phyloP scores from a whole-genome alignment of 1,284 basidiomycete genomes.

The Austroboletus niveus region DNA sequence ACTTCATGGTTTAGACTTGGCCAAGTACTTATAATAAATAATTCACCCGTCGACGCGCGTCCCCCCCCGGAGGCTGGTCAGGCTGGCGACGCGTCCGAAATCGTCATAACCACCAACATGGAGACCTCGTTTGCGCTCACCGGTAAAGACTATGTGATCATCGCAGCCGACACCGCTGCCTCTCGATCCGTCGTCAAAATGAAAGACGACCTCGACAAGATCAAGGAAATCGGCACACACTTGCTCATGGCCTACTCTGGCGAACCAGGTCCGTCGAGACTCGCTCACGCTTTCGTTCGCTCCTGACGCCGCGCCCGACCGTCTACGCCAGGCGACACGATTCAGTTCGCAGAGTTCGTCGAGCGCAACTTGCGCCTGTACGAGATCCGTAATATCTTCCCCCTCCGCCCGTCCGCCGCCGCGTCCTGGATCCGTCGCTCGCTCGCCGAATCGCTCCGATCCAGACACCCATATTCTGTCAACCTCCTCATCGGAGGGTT shows the following conservation, averaged over 20 bases:
- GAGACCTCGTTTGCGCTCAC: slow-evolving; percentile 75
- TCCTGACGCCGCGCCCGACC: background rate
- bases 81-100: slow-evolving; percentile 19
- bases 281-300: background rate
- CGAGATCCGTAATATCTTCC: slow-evolving; percentile 91
- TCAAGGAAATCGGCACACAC: slow-evolving; percentile 88
- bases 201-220: slow-evolving; percentile 98
- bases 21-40: slow-evolving; percentile 3
- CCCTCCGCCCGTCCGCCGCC: slow-evolving; percentile 87
- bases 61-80: slow-evolving; percentile 1
- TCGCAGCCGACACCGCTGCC: slow-evolving; percentile 90
- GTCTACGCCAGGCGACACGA: slow-evolving; percentile 77
- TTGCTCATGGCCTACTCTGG: slow-evolving; percentile 95
- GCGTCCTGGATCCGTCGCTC: slow-evolving; percentile 93
- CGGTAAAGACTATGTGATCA: slow-evolving; percentile 88
- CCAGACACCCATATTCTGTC: slow-evolving; percentile 86
- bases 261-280: slow-evolving; percentile 72
- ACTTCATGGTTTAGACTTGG: no score
- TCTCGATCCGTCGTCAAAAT: slow-evolving; percentile 94
- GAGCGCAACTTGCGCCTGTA: slow-evolving; percentile 95
- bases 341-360: slow-evolving; percentile 95
- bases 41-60: slow-evolving; percentile 30
- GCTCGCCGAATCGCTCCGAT: slow-evolving; percentile 88
- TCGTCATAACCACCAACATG: slow-evolving; percentile 42
- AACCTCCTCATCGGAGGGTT: slow-evolving; percentile 93